Evolutionary conservation across 2,329 filamentous ascomycete species (phyloP).

Genomic region (Talaromyces sp.): DNA sequence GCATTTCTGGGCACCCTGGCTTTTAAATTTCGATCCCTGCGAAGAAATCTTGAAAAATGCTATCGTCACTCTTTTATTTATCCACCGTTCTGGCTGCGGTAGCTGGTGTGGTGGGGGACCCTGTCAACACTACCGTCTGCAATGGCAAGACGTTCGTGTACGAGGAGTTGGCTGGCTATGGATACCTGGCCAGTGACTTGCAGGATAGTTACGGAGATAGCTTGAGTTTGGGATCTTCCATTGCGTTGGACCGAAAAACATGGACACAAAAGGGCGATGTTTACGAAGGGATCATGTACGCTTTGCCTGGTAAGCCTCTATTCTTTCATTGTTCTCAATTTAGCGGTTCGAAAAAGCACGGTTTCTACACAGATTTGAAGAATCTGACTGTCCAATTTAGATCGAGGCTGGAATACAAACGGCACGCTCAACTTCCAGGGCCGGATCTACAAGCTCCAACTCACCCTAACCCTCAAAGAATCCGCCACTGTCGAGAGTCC

Average conservation of each 20-base stretch:
- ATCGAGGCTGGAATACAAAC: constrained; percentile 53
- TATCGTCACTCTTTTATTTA: not conserved
- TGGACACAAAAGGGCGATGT: constrained; percentile 51
- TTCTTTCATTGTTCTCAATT: not conserved
- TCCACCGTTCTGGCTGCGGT: not conserved
- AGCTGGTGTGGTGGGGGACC: not conserved
- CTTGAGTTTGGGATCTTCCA: constrained; percentile 59
- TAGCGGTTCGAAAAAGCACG: not conserved
- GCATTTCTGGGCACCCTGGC: too few relatives aligned
- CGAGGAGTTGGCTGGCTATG: constrained; percentile 61
- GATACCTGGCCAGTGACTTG: constrained; percentile 51
- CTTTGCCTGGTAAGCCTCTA: constrained; percentile 50
- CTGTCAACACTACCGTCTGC: constrained; percentile 49
- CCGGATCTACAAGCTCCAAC: constrained; percentile 61
- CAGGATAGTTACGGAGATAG: constrained; percentile 65
- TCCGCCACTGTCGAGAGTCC: constrained; percentile 49
- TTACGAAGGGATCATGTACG: constrained; percentile 59
- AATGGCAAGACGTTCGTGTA: constrained; percentile 61
- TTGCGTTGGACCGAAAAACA: constrained; percentile 54
- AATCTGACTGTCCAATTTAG: constrained; percentile 14
- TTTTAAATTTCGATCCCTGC: not conserved
- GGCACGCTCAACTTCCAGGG: constrained; percentile 64
- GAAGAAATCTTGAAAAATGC: not conserved
- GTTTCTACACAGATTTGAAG: not conserved
- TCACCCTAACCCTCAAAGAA: constrained; percentile 51